Percentiles rank a stretch among this genome's conserved stretches.
Evolutionary conservation across 1,139 yeast species (phyloP).

Genomic region (Zygoascus sp.): DNA sequence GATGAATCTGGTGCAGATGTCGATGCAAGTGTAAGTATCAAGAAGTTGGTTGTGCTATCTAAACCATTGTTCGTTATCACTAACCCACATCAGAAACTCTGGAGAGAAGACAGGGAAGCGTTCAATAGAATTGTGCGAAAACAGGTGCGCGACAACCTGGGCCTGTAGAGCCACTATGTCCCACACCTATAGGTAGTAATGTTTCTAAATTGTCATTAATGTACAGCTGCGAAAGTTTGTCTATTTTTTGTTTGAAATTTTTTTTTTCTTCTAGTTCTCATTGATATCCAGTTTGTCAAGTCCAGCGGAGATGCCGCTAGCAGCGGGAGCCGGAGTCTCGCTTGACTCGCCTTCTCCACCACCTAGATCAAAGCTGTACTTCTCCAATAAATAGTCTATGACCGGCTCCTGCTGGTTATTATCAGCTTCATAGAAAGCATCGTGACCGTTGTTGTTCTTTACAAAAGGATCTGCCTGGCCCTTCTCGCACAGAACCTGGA

Average conservation of each 20-base stretch:
- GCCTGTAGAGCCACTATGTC: slow-evolving; percentile 47
- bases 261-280: slow-evolving; percentile 1
- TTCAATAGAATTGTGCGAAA: slow-evolving; percentile 60
- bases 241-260: too few species aligned
- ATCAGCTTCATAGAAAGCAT: slow-evolving; percentile 86
- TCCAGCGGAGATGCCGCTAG: slow-evolving; percentile 13
- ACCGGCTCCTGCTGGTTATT: slow-evolving; percentile 46
- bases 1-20: slow-evolving; percentile 96
- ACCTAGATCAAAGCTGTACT: slow-evolving; percentile 66
- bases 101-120: slow-evolving; percentile 77
- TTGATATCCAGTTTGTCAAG: slow-evolving; percentile 9
- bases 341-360: slow-evolving; percentile 38
- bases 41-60: not conserved
- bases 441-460: slow-evolving; percentile 73
- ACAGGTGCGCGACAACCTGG: slow-evolving; percentile 65
- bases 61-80: not conserved
- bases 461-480: slow-evolving; percentile 73
- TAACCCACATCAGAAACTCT: slow-evolving; percentile 47
- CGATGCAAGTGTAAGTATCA: slow-evolving; percentile 62
- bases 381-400: slow-evolving; percentile 60
- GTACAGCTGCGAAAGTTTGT: too few species aligned
- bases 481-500: slow-evolving; percentile 63
- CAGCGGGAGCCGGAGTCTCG: slow-evolving; percentile 7
- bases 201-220: too few species aligned
- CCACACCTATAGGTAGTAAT: too few species aligned